Base-by-base conservation (phyloP, 768 basidiomycete species). In the Strobilomyces echinocephalus region DNA sequence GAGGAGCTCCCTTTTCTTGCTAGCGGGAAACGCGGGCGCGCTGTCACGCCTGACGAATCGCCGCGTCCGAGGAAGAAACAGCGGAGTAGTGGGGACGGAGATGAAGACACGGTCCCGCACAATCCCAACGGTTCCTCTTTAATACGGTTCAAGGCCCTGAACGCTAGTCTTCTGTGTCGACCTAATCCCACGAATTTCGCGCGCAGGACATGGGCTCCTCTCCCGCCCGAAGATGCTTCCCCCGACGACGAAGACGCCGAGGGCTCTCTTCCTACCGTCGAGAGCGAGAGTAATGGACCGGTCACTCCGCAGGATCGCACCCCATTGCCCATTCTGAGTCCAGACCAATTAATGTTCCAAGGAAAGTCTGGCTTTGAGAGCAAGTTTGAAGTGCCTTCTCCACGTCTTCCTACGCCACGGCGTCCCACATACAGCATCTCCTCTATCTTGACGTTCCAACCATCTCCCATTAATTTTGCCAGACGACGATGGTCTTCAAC, bases 131-230 rank as follows among this genome's bases (percentile, higher is more conserved):
- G 60, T 55, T 58, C 68, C 20, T 58, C 66, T 50, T 55, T 56
- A 44, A 60, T 59, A 49, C 62, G 59, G 47, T 69, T 72, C 47
- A 71, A 64, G 50, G 59, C 66, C 49, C 36, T 72, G 57, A 77
- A 78, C 14, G 76, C 76, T 24, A 71, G 73, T 50, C 71, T 85
- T 11, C 72, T 80, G 35, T 78, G 76, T 34, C 81, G 78, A 53
- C 84, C 83, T 14, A 85, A 82, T 61, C 84, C 84, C 12, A 70
- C 81, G 36, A 78, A 75, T 59, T 85, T 78, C 66, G 84, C 84
- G 26, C 69, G 76, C 38, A 75, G 80, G 49, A 78, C 78, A 3
- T 84, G 83, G 84, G 76, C 73, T 28, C 75, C 76, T 36, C 74
- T 73, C 31, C 60, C 53, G 24, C 55, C 50, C 28, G 70, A 69